Base-by-base conservation (phyloP, 495 filamentous ascomycete genomes). In the Podospora anserina region DNA sequence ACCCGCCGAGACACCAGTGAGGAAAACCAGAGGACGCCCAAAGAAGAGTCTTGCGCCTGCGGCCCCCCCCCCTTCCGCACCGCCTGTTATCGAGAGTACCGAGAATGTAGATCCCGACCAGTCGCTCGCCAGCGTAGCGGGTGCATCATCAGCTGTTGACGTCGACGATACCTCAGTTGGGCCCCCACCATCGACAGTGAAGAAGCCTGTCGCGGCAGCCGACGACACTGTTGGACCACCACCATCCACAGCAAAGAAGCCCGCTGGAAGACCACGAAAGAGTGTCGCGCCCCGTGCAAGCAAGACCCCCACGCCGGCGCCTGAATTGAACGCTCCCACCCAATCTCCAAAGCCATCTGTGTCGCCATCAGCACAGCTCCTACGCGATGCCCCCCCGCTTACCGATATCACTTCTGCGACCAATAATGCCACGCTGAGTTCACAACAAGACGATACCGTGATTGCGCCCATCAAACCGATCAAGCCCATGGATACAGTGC, bases 361-460 rank as follows among this genome's bases (percentile, higher is more conserved):
- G 27, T 82, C 83, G 62, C 82, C 82, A 27, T 82, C 80, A 63
- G 74, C 78, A 16, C 76, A 79, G 18, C 73, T 78, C 70, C 77
- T 79, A 64, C 82, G 86, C 32, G 85, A 82, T 39, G 87, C 87
- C 16, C 91, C 92, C 16, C 91, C 92, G 4, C 84, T 96, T 28
- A 85, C 88, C 72, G 93, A 96, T 76, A 92, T 94, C 70, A 96
- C 92, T 23, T 81, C 85, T 32, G 81, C 87, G n/a, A 84, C 84
- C 16, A 76, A 92, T 65, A 95, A 94, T 66, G 64, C 74, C 65
- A 11, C 71, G 30, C 11, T 28, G 49, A 26, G 66, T 58, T 27
- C 73, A 39, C 60, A 62, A 30, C 26, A 62, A 30, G 82, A 83
- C 58, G 77, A 81, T 62, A 84, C 81, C 9, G 61, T 78, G 27